Evolutionary conservation across 2,329 filamentous ascomycete species (phyloP), one percentile per base, ranked within the genome.

Genomic region (Chalara sp.): DNA sequence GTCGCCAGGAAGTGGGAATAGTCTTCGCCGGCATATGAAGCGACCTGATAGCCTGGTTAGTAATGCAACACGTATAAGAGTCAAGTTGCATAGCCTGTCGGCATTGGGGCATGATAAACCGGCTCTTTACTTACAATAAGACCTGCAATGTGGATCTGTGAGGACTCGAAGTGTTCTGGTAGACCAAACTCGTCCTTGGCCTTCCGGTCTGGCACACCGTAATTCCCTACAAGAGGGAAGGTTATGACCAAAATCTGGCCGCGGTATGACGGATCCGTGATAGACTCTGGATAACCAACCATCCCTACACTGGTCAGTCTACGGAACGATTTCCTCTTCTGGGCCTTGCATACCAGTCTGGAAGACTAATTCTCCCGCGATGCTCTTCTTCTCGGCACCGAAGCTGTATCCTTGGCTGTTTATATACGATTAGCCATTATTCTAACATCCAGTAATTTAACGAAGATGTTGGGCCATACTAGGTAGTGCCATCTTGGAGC

Each of bases 301-400:
- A 21, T 21, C 3, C 21, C 21, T 21, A 21, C 21, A 21, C 21
- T 21, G 3, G 21, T 21, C 21, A 21, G 21, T 21, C 21, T 21
- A 21, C 21, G 21, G 21, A 21, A 21, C 3, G 21, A 21, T 21
- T 21, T 21, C 21, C 21, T 21, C 21, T 21, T 21, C 21, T 21
- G 21, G 21, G 21, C 21, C 21, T 21, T 21, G 21, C 91, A 97
- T 96, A 71, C 93, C 93, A 52, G 93, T 99, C 79, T 97, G 92
- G 76, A 99, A 99, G 72, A 99, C 93, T 68, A 99, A 79, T 78
- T 99, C 93, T 70, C 93, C 93, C 59, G 92, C 87, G 65, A 95
- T 83, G 74, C 89, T 96, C 80, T 91, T 96, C 66, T 89, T 79
- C 35, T 37, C 35, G 57, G 92, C 91, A 71, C 93, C 93, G 68